Base-by-base conservation (phyloP, 306 rosid species). In the Carpinus fangiana region DNA sequence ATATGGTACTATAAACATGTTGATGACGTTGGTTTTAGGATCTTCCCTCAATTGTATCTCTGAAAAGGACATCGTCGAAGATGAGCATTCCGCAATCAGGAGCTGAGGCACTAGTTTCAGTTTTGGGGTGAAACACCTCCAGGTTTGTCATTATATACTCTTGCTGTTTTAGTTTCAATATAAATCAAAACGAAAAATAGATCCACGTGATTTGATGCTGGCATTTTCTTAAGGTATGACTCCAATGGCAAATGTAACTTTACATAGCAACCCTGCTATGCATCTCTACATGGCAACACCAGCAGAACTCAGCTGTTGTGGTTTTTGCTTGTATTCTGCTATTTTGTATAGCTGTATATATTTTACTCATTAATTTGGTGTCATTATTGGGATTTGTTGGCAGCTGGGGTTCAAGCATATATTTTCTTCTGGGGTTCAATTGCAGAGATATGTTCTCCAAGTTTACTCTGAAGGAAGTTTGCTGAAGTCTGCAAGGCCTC, bases 1-100 rank as follows among this genome's bases (percentile, higher is more conserved):
- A 0, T 60, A 11, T 38, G 71, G 82, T 85, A 75, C 34, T 34
- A 18, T 51, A 52, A 71, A 23, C 45, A 38, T 14, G 55, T 78
- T 16, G 85, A 81, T 41, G 67, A 74, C 6, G 66, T 76, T 17
- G 76, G 75, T 45, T 59, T 23, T 23, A 57, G 3, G 70, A 23
- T 75, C 34, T 53, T 82, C 17, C 82, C 88, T 38, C 64, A 72
- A 5, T 56, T 85, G 65, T 64, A 51, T 43, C 71, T 83, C 61
- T 70, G 76, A 14, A 14, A 1, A 0, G 3, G 4, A 3, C 4
- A 16, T 17, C 7, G 20, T 3, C 0, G 20, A 14, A 54, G 7
- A 18, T 9, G 0, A 18, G 6, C 56, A 86, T 1, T 3, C 26
- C 0, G 55, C 78, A 1, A 54, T 17, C 9, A 0, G 26, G 10